Conservation (phyloP, 1,284 basidiomycete genomes). For the Cryptococcus jaspeensis region DNA sequence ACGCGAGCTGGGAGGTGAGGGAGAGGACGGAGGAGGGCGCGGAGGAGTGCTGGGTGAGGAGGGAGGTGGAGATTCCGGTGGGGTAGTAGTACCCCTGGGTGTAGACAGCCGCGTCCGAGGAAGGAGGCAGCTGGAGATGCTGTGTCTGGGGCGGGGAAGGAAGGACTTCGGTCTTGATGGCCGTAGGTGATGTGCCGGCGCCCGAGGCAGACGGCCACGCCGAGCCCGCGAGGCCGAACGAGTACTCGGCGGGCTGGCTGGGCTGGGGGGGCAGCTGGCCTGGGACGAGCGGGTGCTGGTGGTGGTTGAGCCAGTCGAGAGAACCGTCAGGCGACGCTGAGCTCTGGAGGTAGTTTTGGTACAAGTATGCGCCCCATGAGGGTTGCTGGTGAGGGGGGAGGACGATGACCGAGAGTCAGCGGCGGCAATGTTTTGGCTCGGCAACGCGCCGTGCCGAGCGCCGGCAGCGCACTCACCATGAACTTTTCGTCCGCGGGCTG, state of each 20-base stretch:
- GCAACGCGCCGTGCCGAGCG: no score
- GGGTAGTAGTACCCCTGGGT: constrained; percentile 14
- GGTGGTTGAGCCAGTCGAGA: constrained; percentile 18
- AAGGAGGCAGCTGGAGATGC: constrained; percentile 2
- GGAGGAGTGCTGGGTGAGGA: constrained; percentile 20
- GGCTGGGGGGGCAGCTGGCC: neutral
- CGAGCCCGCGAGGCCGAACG: constrained; percentile 18
- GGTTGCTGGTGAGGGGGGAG: constrained; percentile 8
- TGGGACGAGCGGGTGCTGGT: constrained; percentile 1
- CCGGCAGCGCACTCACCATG: constrained; percentile 5
- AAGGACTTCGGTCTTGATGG: constrained; percentile 13
- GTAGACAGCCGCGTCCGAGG: constrained; percentile 1
- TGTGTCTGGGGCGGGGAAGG: constrained; percentile 7
- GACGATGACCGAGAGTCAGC: neutral
- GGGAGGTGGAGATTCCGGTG: constrained; percentile 32
- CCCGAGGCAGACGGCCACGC: constrained; percentile 6
- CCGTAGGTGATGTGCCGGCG: constrained; percentile 6
- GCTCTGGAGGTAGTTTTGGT: constrained; percentile 42
- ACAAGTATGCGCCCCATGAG: constrained; percentile 46
- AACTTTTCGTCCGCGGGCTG: constrained; percentile 1
- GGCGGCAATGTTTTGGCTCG: no score
- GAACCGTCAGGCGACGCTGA: constrained; percentile 33
- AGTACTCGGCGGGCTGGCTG: constrained; percentile 12
- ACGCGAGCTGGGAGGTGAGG: constrained; percentile 3
- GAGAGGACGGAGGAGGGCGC: constrained; percentile 3